Percentiles rank a stretch among this genome's conserved stretches.
Evolutionary conservation across 345 rosid genomes (phyloP).

Genomic region (Kandelia obovata): DNA sequence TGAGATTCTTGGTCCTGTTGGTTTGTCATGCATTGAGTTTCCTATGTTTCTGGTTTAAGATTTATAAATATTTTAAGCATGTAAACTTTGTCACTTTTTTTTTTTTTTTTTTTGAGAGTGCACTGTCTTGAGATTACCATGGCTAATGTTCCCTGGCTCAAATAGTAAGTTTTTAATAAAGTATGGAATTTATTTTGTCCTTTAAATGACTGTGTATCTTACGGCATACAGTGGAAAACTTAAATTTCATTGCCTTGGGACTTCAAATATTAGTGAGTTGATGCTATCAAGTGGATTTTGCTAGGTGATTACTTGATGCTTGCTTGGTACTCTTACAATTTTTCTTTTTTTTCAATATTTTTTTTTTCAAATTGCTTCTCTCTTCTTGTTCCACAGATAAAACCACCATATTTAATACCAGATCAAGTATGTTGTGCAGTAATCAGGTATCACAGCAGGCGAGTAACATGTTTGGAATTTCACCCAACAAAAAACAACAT

Average conservation of each 20-base stretch:
- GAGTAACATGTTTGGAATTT: slow-evolving; percentile 91
- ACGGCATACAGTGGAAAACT: not conserved
- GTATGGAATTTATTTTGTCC: not conserved
- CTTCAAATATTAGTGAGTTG: not conserved
- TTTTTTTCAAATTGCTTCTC: not conserved
- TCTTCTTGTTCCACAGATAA: slow-evolving; percentile 42
- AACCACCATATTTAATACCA: slow-evolving; percentile 72
- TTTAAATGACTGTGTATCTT: not conserved
- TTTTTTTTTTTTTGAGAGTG: not conserved
- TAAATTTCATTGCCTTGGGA: not conserved
- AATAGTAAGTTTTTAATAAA: not conserved
- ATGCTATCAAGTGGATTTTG: not conserved
- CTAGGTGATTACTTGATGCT: too few relatives aligned
- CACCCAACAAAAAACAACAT: slow-evolving; percentile 83
- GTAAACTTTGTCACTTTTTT: not conserved
- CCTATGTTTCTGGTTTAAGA: not conserved
- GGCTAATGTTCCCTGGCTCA: not conserved
- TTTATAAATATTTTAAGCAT: not conserved
- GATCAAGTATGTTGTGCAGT: slow-evolving; percentile 83
- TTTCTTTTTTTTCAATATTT: not conserved
- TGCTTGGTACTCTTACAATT: too few relatives aligned
- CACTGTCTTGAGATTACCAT: not conserved
- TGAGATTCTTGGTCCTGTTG: not conserved
- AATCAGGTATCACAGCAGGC: slow-evolving; percentile 88
- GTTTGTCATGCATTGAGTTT: not conserved